These are phyloP conservation scores for Aspergillus conjunctus DNA, from an alignment of 495 filamentous ascomycete genomes.

Conservation along the genomic window DNA sequence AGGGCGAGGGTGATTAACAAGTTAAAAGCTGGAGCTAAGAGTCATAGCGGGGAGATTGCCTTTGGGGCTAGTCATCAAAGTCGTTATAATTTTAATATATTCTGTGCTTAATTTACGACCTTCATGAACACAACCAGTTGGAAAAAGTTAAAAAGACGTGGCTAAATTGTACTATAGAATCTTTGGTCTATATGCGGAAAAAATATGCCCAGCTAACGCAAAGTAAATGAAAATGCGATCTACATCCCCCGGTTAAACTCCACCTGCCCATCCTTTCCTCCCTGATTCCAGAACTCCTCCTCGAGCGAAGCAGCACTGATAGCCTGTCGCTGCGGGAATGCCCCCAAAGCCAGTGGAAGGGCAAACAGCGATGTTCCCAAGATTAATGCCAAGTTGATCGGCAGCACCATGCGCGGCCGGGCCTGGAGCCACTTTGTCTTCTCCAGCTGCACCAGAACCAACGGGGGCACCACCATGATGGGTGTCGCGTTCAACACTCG, in stretches of 20 bases:
- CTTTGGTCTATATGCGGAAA: slow-evolving; percentile 4
- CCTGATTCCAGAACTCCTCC: slow-evolving; percentile 74
- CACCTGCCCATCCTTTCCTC: slow-evolving; percentile 72
- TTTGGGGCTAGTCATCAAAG: no score
- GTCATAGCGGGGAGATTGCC: no score
- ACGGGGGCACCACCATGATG: slow-evolving; percentile 91
- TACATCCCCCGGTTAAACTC: slow-evolving; percentile 89
- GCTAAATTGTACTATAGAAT: neutral
- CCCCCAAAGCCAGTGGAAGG: slow-evolving; percentile 80
- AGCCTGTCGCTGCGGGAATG: slow-evolving; percentile 87
- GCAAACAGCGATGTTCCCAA: slow-evolving; percentile 77
- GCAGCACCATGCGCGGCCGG: slow-evolving; percentile 70
- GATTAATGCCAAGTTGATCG: slow-evolving; percentile 81
- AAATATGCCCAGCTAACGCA: neutral
- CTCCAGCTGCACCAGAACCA: slow-evolving; percentile 73
- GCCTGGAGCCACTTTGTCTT: slow-evolving; percentile 67
- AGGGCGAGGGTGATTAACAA: no score
- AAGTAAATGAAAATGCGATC: neutral
- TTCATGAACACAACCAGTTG: no score
- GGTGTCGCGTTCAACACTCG: slow-evolving; percentile 91
- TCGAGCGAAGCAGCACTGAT: slow-evolving; percentile 74
- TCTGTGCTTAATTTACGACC: no score
- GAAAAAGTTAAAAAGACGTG: neutral
- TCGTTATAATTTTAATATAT: no score
- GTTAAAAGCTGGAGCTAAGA: no score